These are phyloP conservation scores for Pseudopediastrum boryanum DNA, from an alignment of 139 green algal genomes.

Conservation along the genomic window DNA sequence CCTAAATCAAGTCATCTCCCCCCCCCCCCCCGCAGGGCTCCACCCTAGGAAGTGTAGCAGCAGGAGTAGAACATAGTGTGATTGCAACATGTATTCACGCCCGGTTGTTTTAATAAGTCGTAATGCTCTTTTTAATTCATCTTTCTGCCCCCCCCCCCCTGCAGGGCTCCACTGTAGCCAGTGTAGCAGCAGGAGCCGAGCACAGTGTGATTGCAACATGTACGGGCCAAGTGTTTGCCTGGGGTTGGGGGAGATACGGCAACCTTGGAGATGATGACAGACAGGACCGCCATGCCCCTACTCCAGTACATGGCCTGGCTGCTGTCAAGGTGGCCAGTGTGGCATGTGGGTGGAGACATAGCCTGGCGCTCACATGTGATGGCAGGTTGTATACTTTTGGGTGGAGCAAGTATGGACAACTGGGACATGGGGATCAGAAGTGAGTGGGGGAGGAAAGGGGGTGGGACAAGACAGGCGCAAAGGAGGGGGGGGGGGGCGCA, in stretches of 20 bases:
- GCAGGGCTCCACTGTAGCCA: conserved; percentile 56
- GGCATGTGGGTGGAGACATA: conserved; percentile 90
- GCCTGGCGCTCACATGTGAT: conserved; percentile 57
- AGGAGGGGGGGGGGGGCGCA: too few relatives aligned
- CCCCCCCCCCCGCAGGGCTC: too few relatives aligned
- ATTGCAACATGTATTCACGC: too few relatives aligned
- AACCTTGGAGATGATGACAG: conserved; percentile 84
- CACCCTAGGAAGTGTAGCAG: too few relatives aligned
- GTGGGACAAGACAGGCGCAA: background rate
- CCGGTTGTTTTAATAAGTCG: too few relatives aligned
- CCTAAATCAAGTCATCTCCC: background rate
- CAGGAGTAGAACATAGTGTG: too few relatives aligned
- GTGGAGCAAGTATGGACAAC: conserved; percentile 93
- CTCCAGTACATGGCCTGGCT: conserved; percentile 51
- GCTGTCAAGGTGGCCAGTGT: conserved; percentile 49
- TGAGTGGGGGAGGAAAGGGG: conserved; percentile 43
- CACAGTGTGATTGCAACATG: conserved; percentile 64
- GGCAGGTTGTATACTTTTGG: conserved; percentile 85
- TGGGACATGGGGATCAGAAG: conserved; percentile 81
- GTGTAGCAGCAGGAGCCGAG: conserved; percentile 79
- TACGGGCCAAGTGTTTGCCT: conserved; percentile 65
- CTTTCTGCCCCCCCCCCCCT: background rate
- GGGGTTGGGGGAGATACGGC: conserved; percentile 87
- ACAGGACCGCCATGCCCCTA: conserved; percentile 50
- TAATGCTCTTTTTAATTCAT: conserved; percentile 11